Conservation (phyloP, 2,329 filamentous ascomycete species). For the Nakataea oryzae region DNA sequence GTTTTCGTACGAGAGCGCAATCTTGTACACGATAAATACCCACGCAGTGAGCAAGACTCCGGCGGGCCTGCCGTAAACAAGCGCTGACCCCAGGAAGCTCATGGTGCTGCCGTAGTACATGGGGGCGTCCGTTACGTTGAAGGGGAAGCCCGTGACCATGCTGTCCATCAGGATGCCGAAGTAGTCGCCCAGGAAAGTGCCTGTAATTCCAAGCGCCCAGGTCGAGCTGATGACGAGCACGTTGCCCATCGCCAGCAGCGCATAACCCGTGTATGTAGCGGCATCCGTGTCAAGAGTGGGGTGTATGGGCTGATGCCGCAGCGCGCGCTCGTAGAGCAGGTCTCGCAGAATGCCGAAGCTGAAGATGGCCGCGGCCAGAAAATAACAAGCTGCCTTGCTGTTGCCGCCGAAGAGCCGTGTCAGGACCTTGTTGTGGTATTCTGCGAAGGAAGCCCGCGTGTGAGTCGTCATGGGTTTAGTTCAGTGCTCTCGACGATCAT, state of each 20-base stretch:
- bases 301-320: conserved; percentile 65
- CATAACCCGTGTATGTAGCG: conserved; percentile 54
- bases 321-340: conserved; percentile 73
- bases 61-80: conserved; percentile 80
- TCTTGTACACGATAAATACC: conserved; percentile 67
- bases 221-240: conserved; percentile 80
- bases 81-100: conserved; percentile 80
- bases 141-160: conserved; percentile 90
- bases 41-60: conserved; percentile 66
- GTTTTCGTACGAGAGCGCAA: conserved; percentile 82
- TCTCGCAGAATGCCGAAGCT: conserved; percentile 83
- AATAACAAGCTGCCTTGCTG: conserved; percentile 75
- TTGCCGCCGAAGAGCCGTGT: conserved; percentile 79
- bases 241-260: conserved; percentile 67
- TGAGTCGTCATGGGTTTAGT: not conserved
- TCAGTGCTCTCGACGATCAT: not conserved
- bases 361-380: conserved; percentile 83
- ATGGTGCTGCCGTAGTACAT: conserved; percentile 96
- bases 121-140: conserved; percentile 80
- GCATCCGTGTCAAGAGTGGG: conserved; percentile 54
- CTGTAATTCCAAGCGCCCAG: conserved; percentile 85
- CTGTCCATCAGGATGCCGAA: conserved; percentile 96
- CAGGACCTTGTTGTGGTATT: conserved; percentile 84
- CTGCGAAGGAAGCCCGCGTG: conserved; percentile 41
- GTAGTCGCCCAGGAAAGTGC: conserved; percentile 96